Base-by-base conservation (phyloP, 2,329 filamentous ascomycete genomes). In the Aureobasidium pullulans region DNA sequence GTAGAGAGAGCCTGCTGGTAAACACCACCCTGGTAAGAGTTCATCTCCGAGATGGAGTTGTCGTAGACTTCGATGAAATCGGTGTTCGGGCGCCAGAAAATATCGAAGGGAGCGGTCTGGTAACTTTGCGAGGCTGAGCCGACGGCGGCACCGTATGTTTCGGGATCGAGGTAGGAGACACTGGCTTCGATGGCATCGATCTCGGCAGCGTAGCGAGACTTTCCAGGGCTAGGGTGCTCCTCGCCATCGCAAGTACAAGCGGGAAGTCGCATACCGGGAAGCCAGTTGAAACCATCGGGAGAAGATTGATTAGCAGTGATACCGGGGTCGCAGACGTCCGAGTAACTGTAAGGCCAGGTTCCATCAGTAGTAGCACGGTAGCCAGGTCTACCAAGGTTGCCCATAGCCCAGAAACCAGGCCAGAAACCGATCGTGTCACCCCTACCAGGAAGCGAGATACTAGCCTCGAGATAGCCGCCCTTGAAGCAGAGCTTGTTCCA, bases 351-450 rank as follows among this genome's bases (percentile, higher is more conserved):
- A 0, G 86, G 86, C 86, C 86, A 89, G 70, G 88, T 77, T 4
- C 86, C 86, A 62, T 89, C 86, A 0, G 85, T 89, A 1, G 85
- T 87, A 9, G 84, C 82, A 34, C 83, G 79, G 70, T 87, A 87
- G 11, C 86, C 86, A 29, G 86, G 84, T 63, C 86, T 79, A 39
- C 83, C 86, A 23, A 89, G 77, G 66, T 89, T 89, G 4, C 86
- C 86, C 84, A 89, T 88, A 0, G 85, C 79, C 86, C 86, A 89
- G 71, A 88, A 87, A 71, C 86, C 86, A 43, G 86, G 86, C 86
- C 86, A 89, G 72, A 89, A 86, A 60, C 86, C 86, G 59, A 83
- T 79, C 13, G 83, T 80, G 63, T 88, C 84, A 47, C 86, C 86
- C 48, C 77, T 73, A 15, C 86, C 86, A 13, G 86, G 86, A 6